Percentiles rank a stretch among this genome's conserved stretches.
phyloP scores from a whole-genome alignment of 345 rosid genomes.

The Gossypium australe region DNA sequence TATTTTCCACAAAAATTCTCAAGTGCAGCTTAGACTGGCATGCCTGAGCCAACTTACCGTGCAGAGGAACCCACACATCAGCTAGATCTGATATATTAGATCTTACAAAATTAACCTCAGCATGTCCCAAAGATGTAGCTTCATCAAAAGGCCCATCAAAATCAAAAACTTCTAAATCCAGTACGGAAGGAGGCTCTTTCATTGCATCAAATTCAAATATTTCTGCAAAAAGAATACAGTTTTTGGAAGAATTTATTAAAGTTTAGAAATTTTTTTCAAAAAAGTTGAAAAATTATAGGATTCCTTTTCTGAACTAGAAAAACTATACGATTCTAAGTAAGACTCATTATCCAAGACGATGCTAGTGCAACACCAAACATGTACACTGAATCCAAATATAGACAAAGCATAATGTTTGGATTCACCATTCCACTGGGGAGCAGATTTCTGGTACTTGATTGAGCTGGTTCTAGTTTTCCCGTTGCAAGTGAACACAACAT shows the following conservation, averaged over 20 bases:
- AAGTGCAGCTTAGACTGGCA: slow-evolving; percentile 92
- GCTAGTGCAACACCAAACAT: not conserved
- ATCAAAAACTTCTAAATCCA: slow-evolving; percentile 86
- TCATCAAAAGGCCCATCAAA: slow-evolving; percentile 93
- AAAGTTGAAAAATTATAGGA: no score
- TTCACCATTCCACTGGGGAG: slow-evolving; percentile 93
- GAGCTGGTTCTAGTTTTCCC: slow-evolving; percentile 92
- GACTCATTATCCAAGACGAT: not conserved
- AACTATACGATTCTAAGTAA: not conserved
- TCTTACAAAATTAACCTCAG: slow-evolving; percentile 82
- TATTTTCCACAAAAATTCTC: slow-evolving; percentile 83
- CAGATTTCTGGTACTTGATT: slow-evolving; percentile 83
- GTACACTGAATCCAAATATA: slow-evolving; percentile 15
- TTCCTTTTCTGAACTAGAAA: no score
- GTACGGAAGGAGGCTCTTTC: slow-evolving; percentile 94
- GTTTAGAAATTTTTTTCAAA: not conserved
- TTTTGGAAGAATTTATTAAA: slow-evolving; percentile 4
- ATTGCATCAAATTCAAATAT: slow-evolving; percentile 96
- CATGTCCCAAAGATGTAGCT: slow-evolving; percentile 79
- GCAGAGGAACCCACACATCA: slow-evolving; percentile 85
- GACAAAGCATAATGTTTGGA: slow-evolving; percentile 9
- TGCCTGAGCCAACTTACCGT: slow-evolving; percentile 84
- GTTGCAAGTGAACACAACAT: slow-evolving; percentile 84
- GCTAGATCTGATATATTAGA: slow-evolving; percentile 80
- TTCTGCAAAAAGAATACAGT: slow-evolving; percentile 49